Percentiles rank a stretch among this genome's conserved stretches.
Conservation (phyloP, 371 early-diverging fungal genomes). For the Mortierella sp. region DNA sequence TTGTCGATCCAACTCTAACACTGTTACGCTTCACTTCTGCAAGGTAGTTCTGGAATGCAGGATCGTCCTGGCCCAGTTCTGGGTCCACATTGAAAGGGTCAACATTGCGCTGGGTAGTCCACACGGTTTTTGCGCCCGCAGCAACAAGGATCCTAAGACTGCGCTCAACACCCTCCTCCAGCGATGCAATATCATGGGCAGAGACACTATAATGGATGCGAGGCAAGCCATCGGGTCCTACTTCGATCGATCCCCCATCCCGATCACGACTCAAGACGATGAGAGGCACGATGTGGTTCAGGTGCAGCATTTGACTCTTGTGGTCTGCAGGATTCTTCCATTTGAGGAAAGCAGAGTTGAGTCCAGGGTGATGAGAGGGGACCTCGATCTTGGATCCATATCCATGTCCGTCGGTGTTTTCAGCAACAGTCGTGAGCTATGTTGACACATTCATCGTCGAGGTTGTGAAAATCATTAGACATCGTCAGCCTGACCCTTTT, state of each 20-base stretch:
- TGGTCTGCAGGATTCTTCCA: constrained; percentile 67
- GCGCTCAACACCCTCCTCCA: constrained; percentile 63
- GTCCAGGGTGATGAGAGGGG: constrained; percentile 67
- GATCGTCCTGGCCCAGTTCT: constrained; percentile 45
- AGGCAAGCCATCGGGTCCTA: constrained; percentile 55
- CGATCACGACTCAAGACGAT: constrained; percentile 77
- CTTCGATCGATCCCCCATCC: constrained; percentile 57
- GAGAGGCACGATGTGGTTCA: constrained; percentile 60
- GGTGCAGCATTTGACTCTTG: constrained; percentile 64
- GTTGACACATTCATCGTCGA: too few species aligned
- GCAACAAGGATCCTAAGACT: constrained; percentile 67
- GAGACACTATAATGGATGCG: constrained; percentile 62
- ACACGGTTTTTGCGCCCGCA: constrained; percentile 74
- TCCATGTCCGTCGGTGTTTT: constrained; percentile 65
- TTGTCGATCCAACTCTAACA: constrained; percentile 35
- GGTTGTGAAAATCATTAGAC: too few species aligned
- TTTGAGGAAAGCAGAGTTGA: constrained; percentile 58
- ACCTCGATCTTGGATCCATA: constrained; percentile 81
- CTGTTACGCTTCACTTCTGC: constrained; percentile 32
- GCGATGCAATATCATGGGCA: constrained; percentile 61
- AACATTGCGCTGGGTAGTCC: constrained; percentile 63
- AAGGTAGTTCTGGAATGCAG: constrained; percentile 43
- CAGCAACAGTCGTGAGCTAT: constrained; percentile 59
- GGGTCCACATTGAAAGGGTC: constrained; percentile 60
- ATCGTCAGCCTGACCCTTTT: too few species aligned